Evolutionary conservation across 2,329 filamentous ascomycete species (phyloP), one percentile per base, ranked within the genome.

Genomic region (Ceratocystiopsis minuta): DNA sequence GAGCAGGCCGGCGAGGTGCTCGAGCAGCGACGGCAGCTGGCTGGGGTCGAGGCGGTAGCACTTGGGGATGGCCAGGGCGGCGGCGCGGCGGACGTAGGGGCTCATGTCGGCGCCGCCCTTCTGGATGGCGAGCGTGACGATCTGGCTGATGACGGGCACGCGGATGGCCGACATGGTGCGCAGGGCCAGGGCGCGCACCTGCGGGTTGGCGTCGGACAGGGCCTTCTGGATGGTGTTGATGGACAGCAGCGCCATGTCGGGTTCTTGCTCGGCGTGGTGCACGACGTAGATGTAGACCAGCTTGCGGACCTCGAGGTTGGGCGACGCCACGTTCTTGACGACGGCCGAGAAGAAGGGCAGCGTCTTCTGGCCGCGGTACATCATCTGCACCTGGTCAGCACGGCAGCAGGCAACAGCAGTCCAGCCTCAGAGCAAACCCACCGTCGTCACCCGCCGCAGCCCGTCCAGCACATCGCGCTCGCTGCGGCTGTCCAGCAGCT

Each of bases 211-310:
- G 60, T 98, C 90, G 18, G 86, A 93, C 45, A 98, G 73, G 11
- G 88, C 94, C 61, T 95, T 96, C 57, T 98, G 90, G 52, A 98
- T 96, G 7, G 90, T 93, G 62, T 98, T 98, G 70, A 98, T 95
- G 45, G 87, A 94, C 37, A 98, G 72, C 34, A 98, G 72, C 16
- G 90, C 87, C 37, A 95, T 81, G 60, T 98, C 90, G 44, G 88
- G 90, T 55, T 96, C 90, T 49, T 86, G 77, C 58, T 96, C 90
- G 57, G 90, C 90, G 69, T 98, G 87, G 57, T 92, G 84, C 46
- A 96, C 80, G 47, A 98, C 77, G 62, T 95, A 98, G 57, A 95
- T 93, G 66, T 98, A 98, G 48, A 98, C 90, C 43, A 98, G 76
- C 60, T 96, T 96, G 63, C 95, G 92, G 60, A 96, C 87, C 55